These are phyloP conservation scores for Tulasnella sp. DNA, from an alignment of 768 basidiomycete species.

Conservation along the genomic window DNA sequence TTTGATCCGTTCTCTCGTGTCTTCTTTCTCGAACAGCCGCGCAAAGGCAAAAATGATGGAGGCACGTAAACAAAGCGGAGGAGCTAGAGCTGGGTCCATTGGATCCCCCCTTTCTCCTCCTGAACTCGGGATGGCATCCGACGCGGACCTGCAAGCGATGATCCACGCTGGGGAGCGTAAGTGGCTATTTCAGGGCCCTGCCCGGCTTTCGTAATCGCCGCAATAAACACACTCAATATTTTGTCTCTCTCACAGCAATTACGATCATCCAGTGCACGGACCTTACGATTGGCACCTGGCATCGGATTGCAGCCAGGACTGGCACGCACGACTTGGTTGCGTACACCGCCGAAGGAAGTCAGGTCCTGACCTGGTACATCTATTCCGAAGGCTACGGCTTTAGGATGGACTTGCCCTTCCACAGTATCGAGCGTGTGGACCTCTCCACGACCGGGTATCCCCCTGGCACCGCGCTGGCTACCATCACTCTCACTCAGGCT, in stretches of 20 bases:
- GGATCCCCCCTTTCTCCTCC: slow-evolving; percentile 51
- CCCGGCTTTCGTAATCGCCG: slow-evolving; percentile 5
- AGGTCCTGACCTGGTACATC: slow-evolving; percentile 74
- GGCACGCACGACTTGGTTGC: slow-evolving; percentile 66
- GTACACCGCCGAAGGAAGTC: slow-evolving; percentile 65
- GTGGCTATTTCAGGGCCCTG: slow-evolving; percentile 36
- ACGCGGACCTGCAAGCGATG: slow-evolving; percentile 59
- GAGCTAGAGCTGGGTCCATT: slow-evolving; percentile 15
- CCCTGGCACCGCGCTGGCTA: slow-evolving; percentile 52
- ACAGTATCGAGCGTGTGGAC: slow-evolving; percentile 34
- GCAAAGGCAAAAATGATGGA: slow-evolving; percentile 77
- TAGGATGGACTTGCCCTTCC: slow-evolving; percentile 81
- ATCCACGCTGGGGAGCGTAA: slow-evolving; percentile 75
- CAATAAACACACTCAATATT: slow-evolving; percentile 2
- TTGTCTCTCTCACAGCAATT: slow-evolving; percentile 48
- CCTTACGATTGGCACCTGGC: slow-evolving; percentile 73
- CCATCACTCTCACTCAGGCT: slow-evolving; percentile 61
- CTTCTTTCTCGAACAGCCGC: slow-evolving; percentile 47
- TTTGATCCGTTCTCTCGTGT: slow-evolving; percentile 3
- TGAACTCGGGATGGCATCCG: slow-evolving; percentile 49
- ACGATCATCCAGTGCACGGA: slow-evolving; percentile 73
- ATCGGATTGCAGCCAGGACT: slow-evolving; percentile 56
- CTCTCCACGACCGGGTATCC: slow-evolving; percentile 42
- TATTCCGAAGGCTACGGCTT: slow-evolving; percentile 67
- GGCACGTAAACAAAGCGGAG: slow-evolving; percentile 21